phyloP scores from a whole-genome alignment of 306 rosid genomes.

The Cyamopsis tetragonoloba region DNA sequence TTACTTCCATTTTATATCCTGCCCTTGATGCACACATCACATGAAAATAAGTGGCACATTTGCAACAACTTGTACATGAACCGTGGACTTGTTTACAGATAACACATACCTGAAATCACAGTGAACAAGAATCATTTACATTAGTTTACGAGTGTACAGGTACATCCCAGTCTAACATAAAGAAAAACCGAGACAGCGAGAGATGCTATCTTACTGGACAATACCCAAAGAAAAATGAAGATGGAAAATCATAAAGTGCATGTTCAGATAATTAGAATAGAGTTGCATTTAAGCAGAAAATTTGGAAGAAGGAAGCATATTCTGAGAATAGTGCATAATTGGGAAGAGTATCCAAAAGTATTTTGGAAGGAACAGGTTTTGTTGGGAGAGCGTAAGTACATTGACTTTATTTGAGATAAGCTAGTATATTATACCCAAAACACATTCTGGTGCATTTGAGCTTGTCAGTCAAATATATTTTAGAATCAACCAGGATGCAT shows the following conservation, averaged over 20 bases:
- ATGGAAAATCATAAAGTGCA: not conserved
- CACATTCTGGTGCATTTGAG: not conserved
- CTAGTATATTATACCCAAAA: not conserved
- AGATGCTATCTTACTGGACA: not conserved
- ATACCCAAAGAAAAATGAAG: not conserved
- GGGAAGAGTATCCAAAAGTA: slow-evolving; percentile 27
- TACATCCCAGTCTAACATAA: not conserved
- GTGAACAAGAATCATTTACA: slow-evolving; percentile 29
- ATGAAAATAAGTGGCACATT: slow-evolving; percentile 86
- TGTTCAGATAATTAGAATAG: not conserved
- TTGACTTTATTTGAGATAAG: not conserved
- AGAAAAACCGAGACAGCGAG: not conserved
- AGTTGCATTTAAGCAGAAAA: slow-evolving; percentile 9
- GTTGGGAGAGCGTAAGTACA: not conserved
- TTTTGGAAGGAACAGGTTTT: slow-evolving; percentile 5
- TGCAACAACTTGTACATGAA: slow-evolving; percentile 88
- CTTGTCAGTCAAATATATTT: not conserved
- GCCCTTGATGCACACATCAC: slow-evolving; percentile 86
- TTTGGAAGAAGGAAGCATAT: not conserved
- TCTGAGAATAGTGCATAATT: slow-evolving; percentile 15
- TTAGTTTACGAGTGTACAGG: slow-evolving; percentile 9
- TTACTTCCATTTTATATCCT: slow-evolving; percentile 95
- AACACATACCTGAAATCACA: slow-evolving; percentile 64
- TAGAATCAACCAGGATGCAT: not conserved
- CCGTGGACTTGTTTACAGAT: slow-evolving; percentile 92